Conservation (phyloP, 1,284 basidiomycete genomes). For the Lentinus polychrous region DNA sequence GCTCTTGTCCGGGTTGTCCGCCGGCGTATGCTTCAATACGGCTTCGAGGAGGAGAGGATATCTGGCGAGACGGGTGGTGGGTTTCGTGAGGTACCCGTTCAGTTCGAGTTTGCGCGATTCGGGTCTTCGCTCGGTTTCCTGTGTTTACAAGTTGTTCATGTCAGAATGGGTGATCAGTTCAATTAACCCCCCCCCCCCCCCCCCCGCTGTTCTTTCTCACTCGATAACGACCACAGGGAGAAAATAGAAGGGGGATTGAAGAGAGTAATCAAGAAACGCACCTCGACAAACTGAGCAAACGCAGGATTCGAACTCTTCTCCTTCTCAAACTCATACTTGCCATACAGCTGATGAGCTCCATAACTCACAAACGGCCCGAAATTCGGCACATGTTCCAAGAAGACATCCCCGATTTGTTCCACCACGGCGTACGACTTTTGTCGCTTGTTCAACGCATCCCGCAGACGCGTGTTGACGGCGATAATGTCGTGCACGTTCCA, state of each 20-base stretch:
- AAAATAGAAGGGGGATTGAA: neutral
- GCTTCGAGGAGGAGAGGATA: slow-evolving; percentile 94
- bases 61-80: slow-evolving; percentile 92
- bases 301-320: slow-evolving; percentile 90
- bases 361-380: slow-evolving; percentile 94
- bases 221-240: no score
- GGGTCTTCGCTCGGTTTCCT: slow-evolving; percentile 88
- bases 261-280: slow-evolving; percentile 26
- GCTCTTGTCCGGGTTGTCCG: slow-evolving; percentile 85
- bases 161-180: no score
- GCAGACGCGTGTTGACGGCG: slow-evolving; percentile 81
- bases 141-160: slow-evolving; percentile 3
- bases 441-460: slow-evolving; percentile 91
- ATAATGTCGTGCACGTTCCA: slow-evolving; percentile 98
- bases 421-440: slow-evolving; percentile 95
- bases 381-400: slow-evolving; percentile 82
- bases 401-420: slow-evolving; percentile 87
- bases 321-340: slow-evolving; percentile 99
- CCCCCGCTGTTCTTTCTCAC: no score
- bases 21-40: slow-evolving; percentile 88
- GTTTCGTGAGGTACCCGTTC: slow-evolving; percentile 98
- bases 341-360: slow-evolving; percentile 95
- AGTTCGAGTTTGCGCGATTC: slow-evolving; percentile 96
- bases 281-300: slow-evolving; percentile 97
- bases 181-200: no score